Evolutionary conservation across 2,329 filamentous ascomycete species (phyloP).

Genomic region (Microsporum audouinii): DNA sequence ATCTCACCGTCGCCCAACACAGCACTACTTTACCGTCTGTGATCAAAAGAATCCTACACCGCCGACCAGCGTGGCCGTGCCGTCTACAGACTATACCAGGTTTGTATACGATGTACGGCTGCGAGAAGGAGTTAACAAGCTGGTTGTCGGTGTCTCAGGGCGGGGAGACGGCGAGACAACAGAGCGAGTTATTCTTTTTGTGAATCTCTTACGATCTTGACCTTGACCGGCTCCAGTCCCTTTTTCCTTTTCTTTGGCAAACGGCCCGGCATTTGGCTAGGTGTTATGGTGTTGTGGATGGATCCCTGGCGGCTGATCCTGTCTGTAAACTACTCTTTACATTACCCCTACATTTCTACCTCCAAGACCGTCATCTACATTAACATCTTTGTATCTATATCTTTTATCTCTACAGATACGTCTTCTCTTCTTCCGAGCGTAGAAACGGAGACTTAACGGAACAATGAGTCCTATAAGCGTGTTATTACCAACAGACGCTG

Average conservation of each 20-base stretch:
- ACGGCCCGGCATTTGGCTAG: neutral
- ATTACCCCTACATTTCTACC: neutral
- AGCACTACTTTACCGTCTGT: constrained; percentile 63
- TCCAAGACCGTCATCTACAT: neutral
- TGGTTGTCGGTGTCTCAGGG: constrained; percentile 65
- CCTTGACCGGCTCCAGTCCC: neutral
- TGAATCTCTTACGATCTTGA: constrained; percentile 51
- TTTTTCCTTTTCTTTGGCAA: constrained; percentile 1
- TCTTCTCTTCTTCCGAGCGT: neutral
- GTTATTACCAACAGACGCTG: no score
- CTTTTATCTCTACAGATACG: no score
- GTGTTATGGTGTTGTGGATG: neutral
- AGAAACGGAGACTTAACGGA: no score
- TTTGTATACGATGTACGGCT: constrained; percentile 67
- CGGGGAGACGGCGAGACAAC: constrained; percentile 43
- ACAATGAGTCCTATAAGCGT: no score
- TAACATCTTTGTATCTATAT: neutral
- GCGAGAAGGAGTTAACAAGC: constrained; percentile 59
- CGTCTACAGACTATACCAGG: constrained; percentile 41
- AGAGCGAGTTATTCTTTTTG: constrained; percentile 66
- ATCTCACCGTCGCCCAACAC: constrained; percentile 59
- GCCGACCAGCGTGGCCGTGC: constrained; percentile 46
- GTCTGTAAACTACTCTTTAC: neutral
- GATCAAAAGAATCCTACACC: constrained; percentile 44
- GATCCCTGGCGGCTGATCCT: neutral